A percentile compares a stretch with the other conserved stretches of the same genome.
Conservation (phyloP, 805 yeast species). For the Hanseniaspora hatyaiensis region DNA sequence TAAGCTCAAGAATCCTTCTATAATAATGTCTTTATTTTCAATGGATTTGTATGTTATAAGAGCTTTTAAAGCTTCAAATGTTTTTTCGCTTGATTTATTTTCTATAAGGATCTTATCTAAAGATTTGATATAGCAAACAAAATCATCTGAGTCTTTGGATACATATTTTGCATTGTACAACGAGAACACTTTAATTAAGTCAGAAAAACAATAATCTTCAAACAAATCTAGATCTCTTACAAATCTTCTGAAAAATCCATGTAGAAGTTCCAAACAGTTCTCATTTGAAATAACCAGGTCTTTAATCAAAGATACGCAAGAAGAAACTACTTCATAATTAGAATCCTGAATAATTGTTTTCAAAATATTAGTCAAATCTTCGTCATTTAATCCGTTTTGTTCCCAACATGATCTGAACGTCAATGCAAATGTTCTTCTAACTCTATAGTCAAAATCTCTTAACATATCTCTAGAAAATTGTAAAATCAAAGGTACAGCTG, state of each 20-base stretch:
- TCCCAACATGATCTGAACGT: slow-evolving; percentile 56
- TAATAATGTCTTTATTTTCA: not conserved
- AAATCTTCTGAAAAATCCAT: slow-evolving; percentile 52
- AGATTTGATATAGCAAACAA: slow-evolving; percentile 34
- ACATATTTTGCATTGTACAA: slow-evolving; percentile 55
- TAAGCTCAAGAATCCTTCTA: not conserved
- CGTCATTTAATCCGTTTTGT: slow-evolving; percentile 23
- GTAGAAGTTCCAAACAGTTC: slow-evolving; percentile 48
- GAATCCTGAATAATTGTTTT: slow-evolving; percentile 50
- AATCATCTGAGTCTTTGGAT: slow-evolving; percentile 34
- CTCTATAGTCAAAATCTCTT: slow-evolving; percentile 63
- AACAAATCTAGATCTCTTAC: slow-evolving; percentile 40
- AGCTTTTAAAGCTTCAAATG: not conserved
- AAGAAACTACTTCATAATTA: slow-evolving; percentile 54
- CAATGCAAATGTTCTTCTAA: slow-evolving; percentile 51
- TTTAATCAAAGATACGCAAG: slow-evolving; percentile 49
- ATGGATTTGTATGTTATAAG: not conserved
- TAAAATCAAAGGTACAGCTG: slow-evolving; percentile 66
- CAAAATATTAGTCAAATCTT: slow-evolving; percentile 42
- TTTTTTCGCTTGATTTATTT: not conserved
- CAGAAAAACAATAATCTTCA: slow-evolving; percentile 63
- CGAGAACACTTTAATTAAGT: slow-evolving; percentile 49
- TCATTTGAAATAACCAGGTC: slow-evolving; percentile 39
- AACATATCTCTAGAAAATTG: slow-evolving; percentile 59
- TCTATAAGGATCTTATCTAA: slow-evolving; percentile 26